A percentile compares a stretch with the other conserved stretches of the same genome.
phyloP scores from a whole-genome alignment of 495 filamentous ascomycete genomes.

The Tetracladium marchalianum region DNA sequence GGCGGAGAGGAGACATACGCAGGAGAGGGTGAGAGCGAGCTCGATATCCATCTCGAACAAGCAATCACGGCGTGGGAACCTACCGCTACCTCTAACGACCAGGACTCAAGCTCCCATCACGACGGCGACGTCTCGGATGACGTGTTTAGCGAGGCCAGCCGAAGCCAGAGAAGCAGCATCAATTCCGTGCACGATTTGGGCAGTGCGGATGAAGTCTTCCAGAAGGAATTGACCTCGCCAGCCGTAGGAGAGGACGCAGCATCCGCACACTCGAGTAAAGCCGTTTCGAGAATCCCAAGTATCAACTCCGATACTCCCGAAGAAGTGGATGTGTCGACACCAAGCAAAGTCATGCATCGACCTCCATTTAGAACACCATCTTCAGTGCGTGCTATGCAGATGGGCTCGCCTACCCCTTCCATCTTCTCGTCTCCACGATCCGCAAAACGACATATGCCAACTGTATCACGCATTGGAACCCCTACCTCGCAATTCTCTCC shows the following conservation, averaged over 20 bases:
- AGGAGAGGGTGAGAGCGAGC: background rate
- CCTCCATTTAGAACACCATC: slow-evolving; percentile 60
- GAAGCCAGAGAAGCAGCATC: slow-evolving; percentile 29
- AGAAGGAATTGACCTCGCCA: slow-evolving; percentile 12
- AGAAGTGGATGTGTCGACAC: slow-evolving; percentile 20
- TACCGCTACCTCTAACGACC: background rate
- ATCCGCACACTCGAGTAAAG: slow-evolving; percentile 1
- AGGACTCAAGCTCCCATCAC: slow-evolving; percentile 27
- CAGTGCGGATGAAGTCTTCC: slow-evolving; percentile 9
- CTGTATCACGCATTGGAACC: slow-evolving; percentile 35
- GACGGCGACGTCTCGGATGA: slow-evolving; percentile 37
- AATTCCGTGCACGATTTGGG: slow-evolving; percentile 13
- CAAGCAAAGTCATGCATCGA: slow-evolving; percentile 21
- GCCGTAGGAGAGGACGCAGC: slow-evolving; percentile 17
- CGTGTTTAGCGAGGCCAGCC: slow-evolving; percentile 40
- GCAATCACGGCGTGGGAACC: slow-evolving; percentile 3
- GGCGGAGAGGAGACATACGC: slow-evolving; percentile 7
- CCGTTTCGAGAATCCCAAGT: slow-evolving; percentile 20
- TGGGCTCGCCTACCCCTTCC: slow-evolving; percentile 53
- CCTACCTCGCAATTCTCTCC: slow-evolving; percentile 27
- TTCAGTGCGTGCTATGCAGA: slow-evolving; percentile 68
- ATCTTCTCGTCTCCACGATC: slow-evolving; percentile 40
- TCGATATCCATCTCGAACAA: background rate
- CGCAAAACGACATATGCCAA: slow-evolving; percentile 29
- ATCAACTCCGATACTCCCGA: slow-evolving; percentile 6